Base-by-base conservation (phyloP, 108 stramenopile genomes). In the Cyclostephanos invisitatus region DNA sequence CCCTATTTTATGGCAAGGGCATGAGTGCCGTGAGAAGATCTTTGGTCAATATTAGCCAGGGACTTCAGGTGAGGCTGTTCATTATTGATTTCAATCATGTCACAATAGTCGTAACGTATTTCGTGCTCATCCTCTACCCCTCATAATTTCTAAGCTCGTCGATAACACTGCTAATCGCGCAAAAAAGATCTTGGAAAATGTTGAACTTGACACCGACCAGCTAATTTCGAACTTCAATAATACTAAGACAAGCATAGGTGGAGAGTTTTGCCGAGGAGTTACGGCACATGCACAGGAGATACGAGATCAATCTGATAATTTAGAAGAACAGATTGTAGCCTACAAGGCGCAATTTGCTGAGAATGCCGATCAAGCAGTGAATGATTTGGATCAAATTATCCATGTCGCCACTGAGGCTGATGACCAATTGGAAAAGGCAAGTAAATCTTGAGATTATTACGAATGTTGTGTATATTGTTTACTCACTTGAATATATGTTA, bases 1-100 rank as follows among this genome's bases (percentile, higher is more conserved):
- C 11, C 0, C 47, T 73, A 46, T 66, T 54, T 59, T 73, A 73
- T 62, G 58, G 15, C n/a, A 67, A 65, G n/a, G 74, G 56, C 20
- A 58, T 75, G 11, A 25, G 42, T 9, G 32, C 58, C 0, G 67
- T 75, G 1, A 32, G 60, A 35, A 53, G 25, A 27, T 50, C 74
- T 48, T 75, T 75, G 32, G 48, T 42, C 14, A 37, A 50, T 18
- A 64, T 60, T 4, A 35, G 66, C 24, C 27, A 27, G 8, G 25
- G 55, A 5, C 24, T 56, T 9, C 27, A 56, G 55, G 55, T 56
- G 27, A 56, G 24, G 51, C 5, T 9, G 3, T 24, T 56, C 55
- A 14, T 25, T 56, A 22, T 14, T 21, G 27, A 12, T 3, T 27
- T 24, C 20, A 3, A 51, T 6, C 22, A 51, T 2, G 51, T 14